These are phyloP conservation scores for Orbilia brochopaga DNA, from an alignment of 2,329 filamentous ascomycete genomes.

Conservation along the genomic window DNA sequence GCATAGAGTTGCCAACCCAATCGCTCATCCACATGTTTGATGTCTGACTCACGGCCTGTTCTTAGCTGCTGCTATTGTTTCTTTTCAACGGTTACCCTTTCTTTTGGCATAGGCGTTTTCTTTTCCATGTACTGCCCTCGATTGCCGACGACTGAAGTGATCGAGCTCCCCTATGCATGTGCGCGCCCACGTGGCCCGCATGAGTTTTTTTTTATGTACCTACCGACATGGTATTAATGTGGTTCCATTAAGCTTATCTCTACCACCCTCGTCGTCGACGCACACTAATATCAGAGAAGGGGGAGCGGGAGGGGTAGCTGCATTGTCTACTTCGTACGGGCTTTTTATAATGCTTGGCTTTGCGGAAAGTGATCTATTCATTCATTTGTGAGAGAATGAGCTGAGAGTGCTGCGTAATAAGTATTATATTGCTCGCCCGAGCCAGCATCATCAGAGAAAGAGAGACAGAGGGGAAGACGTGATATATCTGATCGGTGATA, in stretches of 20 bases:
- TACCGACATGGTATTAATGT: not conserved
- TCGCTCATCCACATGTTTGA: constrained; percentile 9
- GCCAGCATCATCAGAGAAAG: too few species aligned
- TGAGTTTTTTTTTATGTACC: constrained; percentile 1
- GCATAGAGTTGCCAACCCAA: constrained; percentile 17
- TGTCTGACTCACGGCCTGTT: not conserved
- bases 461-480: too few species aligned
- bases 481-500: too few species aligned
- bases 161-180: not conserved
- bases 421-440: too few species aligned
- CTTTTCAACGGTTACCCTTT: not conserved
- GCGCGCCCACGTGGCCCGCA: constrained; percentile 34
- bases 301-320: not conserved
- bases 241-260: not conserved
- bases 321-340: too few species aligned
- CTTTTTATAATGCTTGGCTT: too few species aligned
- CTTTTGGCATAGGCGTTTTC: not conserved
- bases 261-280: not conserved
- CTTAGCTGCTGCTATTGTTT: constrained; percentile 9
- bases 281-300: too few species aligned
- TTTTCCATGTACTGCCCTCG: not conserved
- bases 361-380: too few species aligned
- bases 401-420: too few species aligned
- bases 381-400: too few species aligned
- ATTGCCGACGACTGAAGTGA: constrained; percentile 7